Percentiles rank a stretch among this genome's conserved stretches.
Conservation (phyloP, 305 asterid species). For the Solanum hybrid region DNA sequence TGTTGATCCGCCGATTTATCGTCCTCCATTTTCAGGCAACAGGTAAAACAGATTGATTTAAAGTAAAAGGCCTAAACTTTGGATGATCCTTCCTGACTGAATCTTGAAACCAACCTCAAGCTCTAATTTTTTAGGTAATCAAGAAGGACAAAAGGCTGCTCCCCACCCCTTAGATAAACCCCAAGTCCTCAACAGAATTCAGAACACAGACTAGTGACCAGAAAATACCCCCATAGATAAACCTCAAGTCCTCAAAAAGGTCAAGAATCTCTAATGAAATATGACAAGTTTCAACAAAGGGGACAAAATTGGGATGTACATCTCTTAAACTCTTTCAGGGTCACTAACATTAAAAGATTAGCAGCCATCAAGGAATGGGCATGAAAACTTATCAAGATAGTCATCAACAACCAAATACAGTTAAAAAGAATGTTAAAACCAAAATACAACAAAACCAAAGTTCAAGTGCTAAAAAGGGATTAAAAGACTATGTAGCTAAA, state of each 20-base stretch:
- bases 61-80: neutral
- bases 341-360: neutral
- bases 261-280: neutral
- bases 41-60: neutral
- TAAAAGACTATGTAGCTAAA: neutral
- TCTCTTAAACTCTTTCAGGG: constrained; percentile 1
- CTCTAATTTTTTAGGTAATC: neutral
- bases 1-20: constrained; percentile 25
- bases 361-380: neutral
- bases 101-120: constrained; percentile 1
- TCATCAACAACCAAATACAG: neutral
- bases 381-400: neutral
- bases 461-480: neutral
- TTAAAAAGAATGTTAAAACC: neutral
- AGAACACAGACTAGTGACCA: neutral
- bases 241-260: neutral
- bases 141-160: neutral
- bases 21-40: constrained; percentile 18
- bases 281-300: neutral
- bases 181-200: neutral
- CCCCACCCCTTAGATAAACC: neutral
- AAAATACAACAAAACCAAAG: neutral
- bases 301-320: neutral
- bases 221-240: neutral
- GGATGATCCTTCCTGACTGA: neutral